Percentiles rank a stretch among this genome's conserved stretches.
phyloP scores from a whole-genome alignment of 805 yeast genomes.

The Kluyveromyces nonfermentans region DNA sequence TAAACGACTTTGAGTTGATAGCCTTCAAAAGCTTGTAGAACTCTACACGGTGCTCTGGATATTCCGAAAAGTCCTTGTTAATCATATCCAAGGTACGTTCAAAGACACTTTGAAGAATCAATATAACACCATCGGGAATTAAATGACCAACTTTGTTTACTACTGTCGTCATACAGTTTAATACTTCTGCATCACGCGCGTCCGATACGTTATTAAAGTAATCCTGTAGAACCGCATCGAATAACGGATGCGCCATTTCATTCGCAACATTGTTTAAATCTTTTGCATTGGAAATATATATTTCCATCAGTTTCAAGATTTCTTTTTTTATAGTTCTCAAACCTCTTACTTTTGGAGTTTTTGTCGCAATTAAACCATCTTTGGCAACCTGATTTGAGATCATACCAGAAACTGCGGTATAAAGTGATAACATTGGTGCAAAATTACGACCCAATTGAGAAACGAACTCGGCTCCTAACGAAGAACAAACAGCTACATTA shows the following conservation, averaged over 20 bases:
- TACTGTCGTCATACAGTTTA: conserved; percentile 87
- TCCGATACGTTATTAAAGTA: conserved; percentile 84
- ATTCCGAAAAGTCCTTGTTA: conserved; percentile 88
- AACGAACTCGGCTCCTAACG: conserved; percentile 85
- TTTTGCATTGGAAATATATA: conserved; percentile 80
- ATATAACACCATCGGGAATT: conserved; percentile 83
- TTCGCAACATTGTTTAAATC: conserved; percentile 75
- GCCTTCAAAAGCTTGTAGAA: conserved; percentile 85
- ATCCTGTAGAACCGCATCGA: conserved; percentile 80
- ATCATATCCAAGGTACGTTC: conserved; percentile 94
- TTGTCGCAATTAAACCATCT: conserved; percentile 84
- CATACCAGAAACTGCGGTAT: conserved; percentile 80
- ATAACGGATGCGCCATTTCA: conserved; percentile 72
- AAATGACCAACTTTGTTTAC: conserved; percentile 78
- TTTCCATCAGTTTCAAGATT: conserved; percentile 78
- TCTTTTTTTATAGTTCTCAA: conserved; percentile 95
- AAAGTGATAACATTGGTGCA: conserved; percentile 80
- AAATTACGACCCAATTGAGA: conserved; percentile 82
- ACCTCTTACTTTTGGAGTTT: conserved; percentile 90
- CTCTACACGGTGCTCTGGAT: conserved; percentile 96
- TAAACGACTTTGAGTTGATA: conserved; percentile 76
- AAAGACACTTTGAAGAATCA: conserved; percentile 82
- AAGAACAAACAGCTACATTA: conserved; percentile 89
- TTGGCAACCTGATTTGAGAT: conserved; percentile 69
- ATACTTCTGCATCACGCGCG: conserved; percentile 96